Conservation (phyloP, 768 basidiomycete species). For the Boletus tylopilopsis region DNA sequence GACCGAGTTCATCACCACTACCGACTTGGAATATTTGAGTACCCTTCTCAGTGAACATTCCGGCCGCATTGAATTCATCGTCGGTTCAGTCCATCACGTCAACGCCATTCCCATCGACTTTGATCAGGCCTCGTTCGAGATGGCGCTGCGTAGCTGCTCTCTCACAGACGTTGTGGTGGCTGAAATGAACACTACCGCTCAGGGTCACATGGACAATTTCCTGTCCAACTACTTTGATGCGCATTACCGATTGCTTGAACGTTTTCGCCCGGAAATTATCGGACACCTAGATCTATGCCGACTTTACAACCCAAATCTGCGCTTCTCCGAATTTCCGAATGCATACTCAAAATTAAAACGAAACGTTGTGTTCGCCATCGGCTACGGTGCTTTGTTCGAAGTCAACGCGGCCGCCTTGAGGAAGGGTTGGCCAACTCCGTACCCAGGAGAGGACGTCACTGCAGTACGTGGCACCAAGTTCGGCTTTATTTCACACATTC, state of each 20-base stretch:
- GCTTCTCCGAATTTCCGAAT: conserved; percentile 50
- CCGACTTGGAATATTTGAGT: conserved; percentile 60
- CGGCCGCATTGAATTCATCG: conserved; percentile 74
- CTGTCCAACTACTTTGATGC: conserved; percentile 79
- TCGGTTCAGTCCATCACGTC: conserved; percentile 94
- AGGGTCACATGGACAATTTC: conserved; percentile 41
- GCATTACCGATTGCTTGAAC: conserved; percentile 67
- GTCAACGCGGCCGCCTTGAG: conserved; percentile 89
- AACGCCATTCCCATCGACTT: conserved; percentile 89
- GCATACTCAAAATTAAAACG: conserved; percentile 66
- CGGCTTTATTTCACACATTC: conserved; percentile 4
- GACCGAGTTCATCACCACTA: conserved; percentile 78
- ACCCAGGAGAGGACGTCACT: conserved; percentile 77
- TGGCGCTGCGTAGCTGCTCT: conserved; percentile 47
- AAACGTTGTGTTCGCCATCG: conserved; percentile 68
- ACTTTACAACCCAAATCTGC: conserved; percentile 67
- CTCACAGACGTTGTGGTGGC: conserved; percentile 28
- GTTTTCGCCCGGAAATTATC: conserved; percentile 81
- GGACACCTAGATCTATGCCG: conserved; percentile 94
- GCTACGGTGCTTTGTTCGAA: conserved; percentile 91
- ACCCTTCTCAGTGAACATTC: conserved; percentile 46
- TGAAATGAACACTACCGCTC: conserved; percentile 20
- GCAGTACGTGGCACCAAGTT: conserved; percentile 51
- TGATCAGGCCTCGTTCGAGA: conserved; percentile 65
- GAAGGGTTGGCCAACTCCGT: conserved; percentile 84